Evolutionary conservation across 176 grass and related monocot species (phyloP), one percentile per base, ranked within the genome.

Genomic region (Coix lacrymajobi): DNA sequence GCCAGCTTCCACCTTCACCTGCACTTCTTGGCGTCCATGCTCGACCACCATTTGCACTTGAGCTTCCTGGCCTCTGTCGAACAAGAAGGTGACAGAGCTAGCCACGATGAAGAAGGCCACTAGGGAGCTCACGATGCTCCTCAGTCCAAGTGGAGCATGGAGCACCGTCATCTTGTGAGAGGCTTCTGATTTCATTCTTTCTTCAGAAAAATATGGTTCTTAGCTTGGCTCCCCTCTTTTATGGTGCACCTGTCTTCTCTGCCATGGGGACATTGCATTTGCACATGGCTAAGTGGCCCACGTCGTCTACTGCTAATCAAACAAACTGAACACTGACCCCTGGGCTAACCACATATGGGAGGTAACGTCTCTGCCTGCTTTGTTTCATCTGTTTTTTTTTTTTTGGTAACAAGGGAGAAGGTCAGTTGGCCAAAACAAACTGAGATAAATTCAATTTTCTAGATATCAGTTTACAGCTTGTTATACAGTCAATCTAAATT

Each of bases 41-140:
- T 85, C 41, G 1, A 62, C 61, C 11, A 36, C 34, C 32, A 74
- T 77, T n/a, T 85, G 91, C 40, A 62, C 79, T 34, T 69, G 88
- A 8, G 51, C 32, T 56, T 94, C 84, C 26, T 88, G 81, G 44
- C 82, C 85, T 61, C 54, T 66, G 72, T 92, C 88, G 6, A 86
- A 10, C 3, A 95, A 22, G 64, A 95, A 19, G 56, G 82, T 77
- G 64, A 85, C 37, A 14, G 87, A 70, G 84, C 83, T 88, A 58
- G 57, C 54, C 62, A 90, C 2, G 76, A 95, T 68, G 87, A 88
- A 95, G 90, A 95, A 90, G 63, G 64, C 93, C 11, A 92, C 73
- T 60, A 92, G 73, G 63, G 69, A 90, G 85, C 22, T 84, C 0
- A 88, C 20, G 54, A 86, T 68, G 73, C 65, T 80, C 66, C 75